Percentiles rank a stretch among this genome's conserved stretches.
Evolutionary conservation across 2,329 filamentous ascomycete genomes (phyloP).

Genomic region (Fusarium fracticaudum): DNA sequence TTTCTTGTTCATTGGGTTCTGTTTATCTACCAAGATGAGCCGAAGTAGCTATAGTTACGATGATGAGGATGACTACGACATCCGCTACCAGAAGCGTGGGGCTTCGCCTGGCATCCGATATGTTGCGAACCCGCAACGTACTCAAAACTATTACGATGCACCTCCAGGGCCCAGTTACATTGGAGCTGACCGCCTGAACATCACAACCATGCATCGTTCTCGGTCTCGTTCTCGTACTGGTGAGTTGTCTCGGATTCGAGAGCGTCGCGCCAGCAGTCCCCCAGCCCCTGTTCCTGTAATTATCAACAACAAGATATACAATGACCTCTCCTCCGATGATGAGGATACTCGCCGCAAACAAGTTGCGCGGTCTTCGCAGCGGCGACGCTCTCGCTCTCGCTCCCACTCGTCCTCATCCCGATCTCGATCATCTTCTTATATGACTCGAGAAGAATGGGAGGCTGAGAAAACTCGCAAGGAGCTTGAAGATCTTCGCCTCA

Average conservation of each 20-base stretch:
- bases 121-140: constrained; percentile 53
- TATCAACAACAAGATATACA: constrained; percentile 67
- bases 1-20: neutral
- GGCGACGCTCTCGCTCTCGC: constrained; percentile 44
- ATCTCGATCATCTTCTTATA: constrained; percentile 50
- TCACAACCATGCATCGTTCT: constrained; percentile 53
- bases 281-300: constrained; percentile 57
- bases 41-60: constrained; percentile 56
- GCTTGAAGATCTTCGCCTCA: constrained; percentile 57
- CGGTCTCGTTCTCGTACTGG: constrained; percentile 41
- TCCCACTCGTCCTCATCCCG: constrained; percentile 48
- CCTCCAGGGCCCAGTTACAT: constrained; percentile 55
- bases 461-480: constrained; percentile 53
- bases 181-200: constrained; percentile 56
- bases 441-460: constrained; percentile 57
- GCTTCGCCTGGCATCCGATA: constrained; percentile 58
- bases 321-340: constrained; percentile 56
- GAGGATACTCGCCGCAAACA: constrained; percentile 48
- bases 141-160: constrained; percentile 51
- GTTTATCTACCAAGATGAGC: constrained; percentile 40
- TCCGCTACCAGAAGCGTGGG: constrained; percentile 56
- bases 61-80: constrained; percentile 65
- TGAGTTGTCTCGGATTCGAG: constrained; percentile 58
- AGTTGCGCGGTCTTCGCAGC: constrained; percentile 39
- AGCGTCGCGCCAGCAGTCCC: constrained; percentile 57